Conservation (phyloP, 352 stramenopile species). For the Globisporangium perplexum region DNA sequence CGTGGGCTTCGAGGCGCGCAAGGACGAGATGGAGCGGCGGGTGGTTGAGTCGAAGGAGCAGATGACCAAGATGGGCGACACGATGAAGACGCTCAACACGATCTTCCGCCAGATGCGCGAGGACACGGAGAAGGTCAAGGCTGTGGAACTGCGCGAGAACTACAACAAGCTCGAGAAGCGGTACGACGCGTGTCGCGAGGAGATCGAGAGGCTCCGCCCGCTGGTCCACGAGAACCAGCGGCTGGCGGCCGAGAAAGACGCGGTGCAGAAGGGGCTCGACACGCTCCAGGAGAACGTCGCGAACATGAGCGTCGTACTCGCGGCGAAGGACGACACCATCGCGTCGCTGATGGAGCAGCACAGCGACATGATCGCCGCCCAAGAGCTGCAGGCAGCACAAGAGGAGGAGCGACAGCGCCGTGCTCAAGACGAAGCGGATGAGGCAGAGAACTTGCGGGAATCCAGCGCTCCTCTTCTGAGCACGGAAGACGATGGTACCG, state of each 20-base stretch:
- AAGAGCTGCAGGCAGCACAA: constrained; percentile 48
- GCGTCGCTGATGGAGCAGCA: constrained; percentile 69
- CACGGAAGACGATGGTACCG: background rate
- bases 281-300: constrained; percentile 34
- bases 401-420: constrained; percentile 41
- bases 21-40: constrained; percentile 68
- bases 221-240: constrained; percentile 46
- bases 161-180: constrained; percentile 73
- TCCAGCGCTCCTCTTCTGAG: background rate
- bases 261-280: constrained; percentile 22
- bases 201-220: constrained; percentile 54
- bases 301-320: constrained; percentile 31
- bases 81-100: constrained; percentile 90
- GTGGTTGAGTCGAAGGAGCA: constrained; percentile 69
- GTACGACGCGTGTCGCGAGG: constrained; percentile 43
- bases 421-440: constrained; percentile 36
- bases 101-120: constrained; percentile 93
- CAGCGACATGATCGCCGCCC: constrained; percentile 55
- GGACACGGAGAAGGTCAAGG: constrained; percentile 86
- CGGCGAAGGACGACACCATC: constrained; percentile 59
- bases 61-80: constrained; percentile 88
- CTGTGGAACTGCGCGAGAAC: constrained; percentile 81
- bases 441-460: constrained; percentile 12
- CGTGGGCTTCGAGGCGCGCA: constrained; percentile 38
- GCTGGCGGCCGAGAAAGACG: constrained; percentile 34